These are phyloP conservation scores for Lenzites betulinus DNA, from an alignment of 768 basidiomycete genomes.

Conservation along the genomic window DNA sequence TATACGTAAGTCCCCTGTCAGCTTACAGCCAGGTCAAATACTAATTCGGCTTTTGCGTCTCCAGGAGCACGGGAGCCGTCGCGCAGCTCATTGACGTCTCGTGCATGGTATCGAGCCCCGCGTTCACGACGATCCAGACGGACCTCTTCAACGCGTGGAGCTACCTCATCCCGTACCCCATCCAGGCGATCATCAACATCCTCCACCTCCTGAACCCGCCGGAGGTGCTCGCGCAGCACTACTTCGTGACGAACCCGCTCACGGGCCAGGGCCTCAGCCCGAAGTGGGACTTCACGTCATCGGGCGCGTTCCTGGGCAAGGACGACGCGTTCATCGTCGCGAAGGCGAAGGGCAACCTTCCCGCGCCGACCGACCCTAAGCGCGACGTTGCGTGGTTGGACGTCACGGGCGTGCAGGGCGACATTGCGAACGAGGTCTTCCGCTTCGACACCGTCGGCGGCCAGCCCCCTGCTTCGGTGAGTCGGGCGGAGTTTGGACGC, in stretches of 20 bases:
- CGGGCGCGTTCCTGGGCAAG: conserved; percentile 23
- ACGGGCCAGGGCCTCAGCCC: conserved; percentile 34
- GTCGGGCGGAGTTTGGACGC: background rate
- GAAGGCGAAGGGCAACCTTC: conserved; percentile 28
- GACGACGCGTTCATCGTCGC: conserved; percentile 31
- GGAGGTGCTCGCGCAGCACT: conserved; percentile 37
- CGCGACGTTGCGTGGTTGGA: conserved; percentile 41
- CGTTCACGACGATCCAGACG: conserved; percentile 24
- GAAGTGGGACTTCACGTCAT: conserved; percentile 37
- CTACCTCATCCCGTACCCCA: conserved; percentile 10
- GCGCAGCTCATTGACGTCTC: conserved; percentile 37
- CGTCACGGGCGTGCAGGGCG: conserved; percentile 30
- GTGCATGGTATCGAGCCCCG: conserved; percentile 26
- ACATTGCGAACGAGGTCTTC: conserved; percentile 31
- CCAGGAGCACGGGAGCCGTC: conserved; percentile 45
- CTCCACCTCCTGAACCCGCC: conserved; percentile 25
- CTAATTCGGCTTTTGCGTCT: background rate
- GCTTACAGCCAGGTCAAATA: background rate
- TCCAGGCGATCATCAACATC: conserved; percentile 26
- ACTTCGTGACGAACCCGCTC: conserved; percentile 38
- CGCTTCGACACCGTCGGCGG: conserved; percentile 35
- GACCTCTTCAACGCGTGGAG: conserved; percentile 21
- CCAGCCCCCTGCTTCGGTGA: conserved; percentile 35
- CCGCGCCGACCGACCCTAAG: conserved; percentile 29
- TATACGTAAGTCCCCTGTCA: conserved; percentile 42